Percentiles rank a stretch among this genome's conserved stretches.
These are phyloP conservation scores for Immersiporthe knoxdaviesiana DNA, from an alignment of 2,329 filamentous ascomycete species.

Conservation along the genomic window DNA sequence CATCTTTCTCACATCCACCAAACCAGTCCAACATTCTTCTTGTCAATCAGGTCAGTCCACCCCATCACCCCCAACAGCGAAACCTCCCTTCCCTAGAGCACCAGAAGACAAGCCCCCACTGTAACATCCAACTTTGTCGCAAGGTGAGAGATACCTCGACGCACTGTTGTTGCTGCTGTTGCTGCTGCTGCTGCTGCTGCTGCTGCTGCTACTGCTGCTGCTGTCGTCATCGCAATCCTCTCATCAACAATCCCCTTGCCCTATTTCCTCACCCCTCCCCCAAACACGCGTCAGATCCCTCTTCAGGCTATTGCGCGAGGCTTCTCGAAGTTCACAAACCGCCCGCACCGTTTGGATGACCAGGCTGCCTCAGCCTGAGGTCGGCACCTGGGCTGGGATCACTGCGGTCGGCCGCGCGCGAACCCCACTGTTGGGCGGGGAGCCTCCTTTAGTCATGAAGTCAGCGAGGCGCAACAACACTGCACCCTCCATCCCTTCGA, in stretches of 20 bases:
- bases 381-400: constrained; percentile 28
- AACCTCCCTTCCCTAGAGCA: constrained; percentile 6
- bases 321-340: constrained; percentile 13
- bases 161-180: constrained; percentile 15
- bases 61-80: constrained; percentile 1
- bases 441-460: constrained; percentile 38
- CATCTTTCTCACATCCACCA: constrained; percentile 8
- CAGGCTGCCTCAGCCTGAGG: constrained; percentile 17
- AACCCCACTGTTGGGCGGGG: constrained; percentile 38
- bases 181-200: constrained; percentile 8
- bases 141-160: constrained; percentile 20
- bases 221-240: constrained; percentile 28
- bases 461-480: constrained; percentile 35
- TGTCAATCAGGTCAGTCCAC: constrained; percentile 27
- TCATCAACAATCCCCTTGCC: constrained; percentile 13
- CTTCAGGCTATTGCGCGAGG: constrained; percentile 5
- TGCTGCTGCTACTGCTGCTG: constrained; percentile 22
- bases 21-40: constrained; percentile 14
- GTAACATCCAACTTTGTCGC: constrained; percentile 25
- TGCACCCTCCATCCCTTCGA: constrained; percentile 21
- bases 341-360: background rate
- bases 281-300: constrained; percentile 13
- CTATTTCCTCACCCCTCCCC: constrained; percentile 15
- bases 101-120: constrained; percentile 21
- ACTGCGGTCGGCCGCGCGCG: constrained; percentile 34